Base-by-base conservation (phyloP, 2,329 filamentous ascomycete species). In the Fusarium pseudonygamai region DNA sequence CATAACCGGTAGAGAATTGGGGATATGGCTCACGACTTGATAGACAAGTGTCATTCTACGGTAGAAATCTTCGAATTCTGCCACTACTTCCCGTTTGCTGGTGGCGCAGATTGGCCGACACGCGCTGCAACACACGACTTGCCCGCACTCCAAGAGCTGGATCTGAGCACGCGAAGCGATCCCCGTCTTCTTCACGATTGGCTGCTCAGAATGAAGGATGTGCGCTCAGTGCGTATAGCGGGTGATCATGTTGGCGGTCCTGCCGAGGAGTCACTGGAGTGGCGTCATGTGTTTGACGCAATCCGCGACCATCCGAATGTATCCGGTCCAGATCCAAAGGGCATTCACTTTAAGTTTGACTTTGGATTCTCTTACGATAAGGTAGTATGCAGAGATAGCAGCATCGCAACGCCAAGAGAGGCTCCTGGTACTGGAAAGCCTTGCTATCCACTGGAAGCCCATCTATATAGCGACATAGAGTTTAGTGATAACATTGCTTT, bases 151-250 rank as follows among this genome's bases (percentile, higher is more conserved):
- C n/a, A 6, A 24, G n/a, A 24, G 0, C 11, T 43, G 10, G 6
- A 0, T 4, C n/a, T 24, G 6, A n/a, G n/a, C 18, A 24, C 16
- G 1, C 0, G 7, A 10, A 24, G 0, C n/a, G 1, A 18, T 12
- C n/a, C 42, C 16, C n/a, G 6, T 1, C 42, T 43, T 18, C n/a
- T 43, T 15, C 42, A 18, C 16, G 5, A 7, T 7, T 43, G 42
- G 42, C 42, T 43, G 1, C n/a, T 43, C 5, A 43, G 11, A 18
- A 43, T 43, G n/a, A 43, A 43, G 7, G 16, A 43, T 5, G 10
- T 43, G n/a, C n/a, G n/a, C 42, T 43, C 22, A 13, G 20, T 40
- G 37, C 7, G 37, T 40, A 14, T 40, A 40, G 13, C 12, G 7
- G 16, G 36, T 13, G 37, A 39, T 6, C 20, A 13, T 39, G 20